Conservation (phyloP, 2,329 filamentous ascomycete species). For the Cladosporium sp. region DNA sequence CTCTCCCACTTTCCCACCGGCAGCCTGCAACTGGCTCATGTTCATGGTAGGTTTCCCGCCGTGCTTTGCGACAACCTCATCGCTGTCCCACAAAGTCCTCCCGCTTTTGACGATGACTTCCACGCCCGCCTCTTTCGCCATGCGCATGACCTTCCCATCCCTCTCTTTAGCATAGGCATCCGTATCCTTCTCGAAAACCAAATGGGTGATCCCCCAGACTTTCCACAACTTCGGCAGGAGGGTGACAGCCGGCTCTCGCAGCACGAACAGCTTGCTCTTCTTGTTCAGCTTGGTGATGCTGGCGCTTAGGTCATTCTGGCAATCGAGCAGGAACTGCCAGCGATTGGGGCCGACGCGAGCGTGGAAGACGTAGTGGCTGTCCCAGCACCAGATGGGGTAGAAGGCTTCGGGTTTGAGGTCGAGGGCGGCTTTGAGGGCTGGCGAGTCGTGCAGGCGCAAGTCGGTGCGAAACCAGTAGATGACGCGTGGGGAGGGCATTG, state of each 20-base stretch:
- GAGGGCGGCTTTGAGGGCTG: constrained; percentile 66
- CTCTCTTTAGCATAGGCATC: constrained; percentile 66
- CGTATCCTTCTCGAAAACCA: constrained; percentile 76
- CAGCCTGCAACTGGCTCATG: constrained; percentile 60
- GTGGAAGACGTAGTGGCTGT: constrained; percentile 73
- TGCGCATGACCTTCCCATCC: constrained; percentile 54
- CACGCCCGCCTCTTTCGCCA: constrained; percentile 64
- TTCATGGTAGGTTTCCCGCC: constrained; percentile 71
- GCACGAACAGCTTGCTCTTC: constrained; percentile 66
- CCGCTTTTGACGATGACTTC: constrained; percentile 62
- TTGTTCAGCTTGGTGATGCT: constrained; percentile 66
- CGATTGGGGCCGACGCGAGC: constrained; percentile 67
- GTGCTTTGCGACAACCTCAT: constrained; percentile 63
- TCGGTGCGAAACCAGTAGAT: constrained; percentile 80
- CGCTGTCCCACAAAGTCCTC: constrained; percentile 69
- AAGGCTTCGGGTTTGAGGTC: constrained; percentile 67
- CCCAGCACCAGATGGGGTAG: constrained; percentile 77
- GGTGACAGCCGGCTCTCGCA: constrained; percentile 69
- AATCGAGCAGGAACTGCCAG: constrained; percentile 74
- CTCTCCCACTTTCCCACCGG: constrained; percentile 58
- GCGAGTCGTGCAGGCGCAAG: constrained; percentile 71
- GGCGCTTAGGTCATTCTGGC: constrained; percentile 64
- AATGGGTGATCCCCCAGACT: constrained; percentile 67
- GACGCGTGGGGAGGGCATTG: constrained; percentile 48
- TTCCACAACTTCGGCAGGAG: constrained; percentile 69